Evolutionary conservation across 257 asterid species (phyloP).

Genomic region (Prunella vulgaris): DNA sequence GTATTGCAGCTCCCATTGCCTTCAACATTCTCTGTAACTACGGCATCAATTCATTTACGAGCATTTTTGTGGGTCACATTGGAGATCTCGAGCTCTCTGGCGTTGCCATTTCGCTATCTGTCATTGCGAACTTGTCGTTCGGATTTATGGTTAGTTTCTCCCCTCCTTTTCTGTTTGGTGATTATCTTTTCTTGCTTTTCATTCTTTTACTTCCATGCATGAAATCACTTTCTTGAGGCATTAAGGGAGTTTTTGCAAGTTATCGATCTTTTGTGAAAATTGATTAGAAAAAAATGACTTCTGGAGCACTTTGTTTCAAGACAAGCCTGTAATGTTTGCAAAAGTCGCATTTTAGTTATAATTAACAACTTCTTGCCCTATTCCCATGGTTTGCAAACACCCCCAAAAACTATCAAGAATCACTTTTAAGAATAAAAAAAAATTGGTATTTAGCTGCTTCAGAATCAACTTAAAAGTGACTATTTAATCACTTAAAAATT

Average conservation of each 20-base stretch:
- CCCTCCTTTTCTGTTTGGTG: not conserved
- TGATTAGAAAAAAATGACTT: no score
- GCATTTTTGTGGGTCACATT: slow-evolving; percentile 81
- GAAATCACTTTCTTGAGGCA: not conserved
- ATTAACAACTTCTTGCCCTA: no score
- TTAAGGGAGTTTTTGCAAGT: not conserved
- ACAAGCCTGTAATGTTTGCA: no score
- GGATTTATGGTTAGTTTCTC: slow-evolving; percentile 82
- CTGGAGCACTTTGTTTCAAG: no score
- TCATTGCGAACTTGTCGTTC: slow-evolving; percentile 77
- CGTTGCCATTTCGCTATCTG: slow-evolving; percentile 81
- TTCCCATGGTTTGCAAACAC: no score
- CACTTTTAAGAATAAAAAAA: no score
- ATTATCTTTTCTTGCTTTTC: not conserved
- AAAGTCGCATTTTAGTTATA: no score
- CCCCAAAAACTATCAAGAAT: no score
- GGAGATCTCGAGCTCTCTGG: slow-evolving; percentile 94
- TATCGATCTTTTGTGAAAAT: no score
- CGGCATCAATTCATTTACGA: slow-evolving; percentile 85
- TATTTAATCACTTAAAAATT: not conserved
- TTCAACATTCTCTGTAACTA: slow-evolving; percentile 88
- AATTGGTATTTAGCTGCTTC: not conserved
- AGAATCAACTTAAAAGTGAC: not conserved
- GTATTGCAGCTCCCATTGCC: slow-evolving; percentile 86
- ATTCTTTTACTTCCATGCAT: not conserved